Evolutionary conservation across 23 red algal species (phyloP).

Genomic region (Gracilaria vermiculophylla): DNA sequence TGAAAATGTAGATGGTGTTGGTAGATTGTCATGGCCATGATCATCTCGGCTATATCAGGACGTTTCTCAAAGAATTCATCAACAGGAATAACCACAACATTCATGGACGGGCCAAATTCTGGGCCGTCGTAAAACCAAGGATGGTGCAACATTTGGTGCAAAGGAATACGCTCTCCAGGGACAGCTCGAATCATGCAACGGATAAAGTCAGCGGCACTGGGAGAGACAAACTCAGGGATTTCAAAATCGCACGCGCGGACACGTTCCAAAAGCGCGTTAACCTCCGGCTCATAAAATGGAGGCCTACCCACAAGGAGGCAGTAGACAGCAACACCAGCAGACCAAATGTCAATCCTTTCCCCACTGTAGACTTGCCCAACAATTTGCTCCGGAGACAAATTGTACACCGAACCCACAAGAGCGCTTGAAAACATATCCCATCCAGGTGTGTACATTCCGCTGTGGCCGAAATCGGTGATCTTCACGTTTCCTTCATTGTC

Average conservation of each 20-base stretch:
- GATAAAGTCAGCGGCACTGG: constrained; percentile 76
- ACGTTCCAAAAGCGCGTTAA: constrained; percentile 64
- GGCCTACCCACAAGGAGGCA: constrained; percentile 89
- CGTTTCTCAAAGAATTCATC: constrained; percentile 62
- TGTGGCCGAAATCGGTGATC: constrained; percentile 96
- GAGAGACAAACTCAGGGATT: constrained; percentile 60
- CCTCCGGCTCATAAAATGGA: constrained; percentile 89
- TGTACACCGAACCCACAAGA: constrained; percentile 90
- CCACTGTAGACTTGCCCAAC: constrained; percentile 83
- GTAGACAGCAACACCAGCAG: constrained; percentile 84
- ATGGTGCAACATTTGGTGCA: constrained; percentile 67
- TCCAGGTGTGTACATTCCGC: constrained; percentile 84
- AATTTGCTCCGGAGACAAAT: constrained; percentile 91
- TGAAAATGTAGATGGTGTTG: constrained; percentile 80
- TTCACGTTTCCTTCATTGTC: constrained; percentile 84
- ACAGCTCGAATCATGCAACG: constrained; percentile 76
- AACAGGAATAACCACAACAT: constrained; percentile 68
- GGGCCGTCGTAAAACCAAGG: constrained; percentile 81
- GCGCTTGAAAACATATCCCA: constrained; percentile 96
- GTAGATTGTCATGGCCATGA: constrained; percentile 76
- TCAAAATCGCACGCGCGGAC: constrained; percentile 74
- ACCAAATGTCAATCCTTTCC: constrained; percentile 96
- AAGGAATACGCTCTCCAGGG: constrained; percentile 69
- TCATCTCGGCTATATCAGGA: constrained; percentile 82
- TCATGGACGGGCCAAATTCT: constrained; percentile 65